phyloP scores from a whole-genome alignment of 2,329 filamentous ascomycete genomes.

The Penicillium sp. region DNA sequence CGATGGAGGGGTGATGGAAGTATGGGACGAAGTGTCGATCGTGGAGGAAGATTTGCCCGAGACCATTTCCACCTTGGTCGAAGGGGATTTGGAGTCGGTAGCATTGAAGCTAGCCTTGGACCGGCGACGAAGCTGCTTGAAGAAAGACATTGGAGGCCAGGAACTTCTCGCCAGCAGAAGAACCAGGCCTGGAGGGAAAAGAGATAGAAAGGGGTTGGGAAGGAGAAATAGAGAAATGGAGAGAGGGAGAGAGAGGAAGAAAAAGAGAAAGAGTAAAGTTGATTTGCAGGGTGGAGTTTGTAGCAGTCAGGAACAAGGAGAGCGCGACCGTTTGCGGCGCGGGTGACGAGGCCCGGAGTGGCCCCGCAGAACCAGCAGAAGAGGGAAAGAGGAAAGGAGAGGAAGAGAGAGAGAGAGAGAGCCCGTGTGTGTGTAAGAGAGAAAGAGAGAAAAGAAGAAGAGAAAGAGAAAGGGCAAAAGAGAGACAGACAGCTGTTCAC shows the following conservation, averaged over 20 bases:
- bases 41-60: slow-evolving; percentile 68
- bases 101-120: slow-evolving; percentile 76
- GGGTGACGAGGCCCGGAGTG: slow-evolving; percentile 27
- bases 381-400: slow-evolving; percentile 2
- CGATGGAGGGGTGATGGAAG: slow-evolving; percentile 76
- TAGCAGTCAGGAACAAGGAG: slow-evolving; percentile 19
- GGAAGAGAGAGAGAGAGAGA: slow-evolving; percentile 12
- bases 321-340: slow-evolving; percentile 41
- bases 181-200: slow-evolving; percentile 5
- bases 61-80: slow-evolving; percentile 61
- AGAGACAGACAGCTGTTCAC: too few species aligned
- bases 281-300: background rate
- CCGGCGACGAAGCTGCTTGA: slow-evolving; percentile 76
- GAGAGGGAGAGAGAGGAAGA: background rate
- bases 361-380: slow-evolving; percentile 21
- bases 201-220: background rate
- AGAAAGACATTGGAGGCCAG: slow-evolving; percentile 59
- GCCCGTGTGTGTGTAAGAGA: too few species aligned
- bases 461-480: background rate
- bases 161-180: slow-evolving; percentile 18
- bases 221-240: background rate
- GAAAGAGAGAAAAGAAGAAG: background rate
- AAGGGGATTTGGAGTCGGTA: slow-evolving; percentile 45
- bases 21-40: slow-evolving; percentile 60
- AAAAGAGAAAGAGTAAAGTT: slow-evolving; percentile 9